phyloP scores from a whole-genome alignment of 257 asterid genomes.

The Solanum bulbocastanum region DNA sequence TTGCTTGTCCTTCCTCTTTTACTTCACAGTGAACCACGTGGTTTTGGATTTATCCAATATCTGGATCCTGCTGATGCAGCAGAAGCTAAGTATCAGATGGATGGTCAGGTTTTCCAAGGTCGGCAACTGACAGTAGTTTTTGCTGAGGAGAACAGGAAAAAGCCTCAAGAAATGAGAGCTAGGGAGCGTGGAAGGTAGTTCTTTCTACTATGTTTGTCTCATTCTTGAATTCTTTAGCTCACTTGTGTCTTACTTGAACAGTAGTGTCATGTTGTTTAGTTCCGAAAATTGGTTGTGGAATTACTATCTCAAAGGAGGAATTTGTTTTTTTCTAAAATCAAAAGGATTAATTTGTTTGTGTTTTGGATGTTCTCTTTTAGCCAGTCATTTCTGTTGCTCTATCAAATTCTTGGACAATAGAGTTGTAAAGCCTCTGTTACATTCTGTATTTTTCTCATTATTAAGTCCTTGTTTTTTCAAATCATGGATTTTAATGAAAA shows the following conservation, averaged over 20 bases:
- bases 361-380: neutral
- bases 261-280: neutral
- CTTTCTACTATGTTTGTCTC: neutral
- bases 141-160: slow-evolving; percentile 94
- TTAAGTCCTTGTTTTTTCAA: neutral
- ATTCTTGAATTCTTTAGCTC: neutral
- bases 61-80: slow-evolving; percentile 90
- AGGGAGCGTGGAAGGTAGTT: slow-evolving; percentile 60
- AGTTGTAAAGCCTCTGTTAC: neutral
- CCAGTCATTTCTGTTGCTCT: neutral
- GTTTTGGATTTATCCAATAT: slow-evolving; percentile 92
- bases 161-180: slow-evolving; percentile 76
- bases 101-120: slow-evolving; percentile 68
- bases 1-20: neutral
- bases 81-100: slow-evolving; percentile 92
- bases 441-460: neutral
- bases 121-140: slow-evolving; percentile 89
- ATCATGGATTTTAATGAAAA: neutral
- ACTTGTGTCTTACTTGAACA: neutral
- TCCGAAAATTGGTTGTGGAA: neutral
- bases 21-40: slow-evolving; percentile 71
- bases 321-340: neutral
- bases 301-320: neutral
- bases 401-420: neutral
- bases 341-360: neutral